These are phyloP conservation scores for Mycena epipterygia DNA, from an alignment of 768 basidiomycete genomes.

Conservation along the genomic window DNA sequence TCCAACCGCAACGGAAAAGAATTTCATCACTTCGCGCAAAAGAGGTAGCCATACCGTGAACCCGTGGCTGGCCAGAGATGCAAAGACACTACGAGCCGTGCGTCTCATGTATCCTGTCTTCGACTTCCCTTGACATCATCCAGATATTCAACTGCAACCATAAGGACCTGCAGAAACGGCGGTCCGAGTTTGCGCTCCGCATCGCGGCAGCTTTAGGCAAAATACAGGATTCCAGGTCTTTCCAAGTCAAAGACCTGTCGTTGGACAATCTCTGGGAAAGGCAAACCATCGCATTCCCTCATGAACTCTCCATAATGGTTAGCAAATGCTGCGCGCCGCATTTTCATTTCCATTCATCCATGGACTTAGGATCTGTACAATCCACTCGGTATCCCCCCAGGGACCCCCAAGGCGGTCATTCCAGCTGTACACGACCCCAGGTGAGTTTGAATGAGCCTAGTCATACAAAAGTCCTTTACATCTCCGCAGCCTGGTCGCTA, in stretches of 20 bases:
- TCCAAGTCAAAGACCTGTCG: slow-evolving; percentile 12
- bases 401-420: background rate
- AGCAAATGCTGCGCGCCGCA: background rate
- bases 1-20: background rate
- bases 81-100: background rate
- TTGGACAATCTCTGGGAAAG: background rate
- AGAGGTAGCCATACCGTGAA: background rate
- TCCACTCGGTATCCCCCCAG: slow-evolving; percentile 14
- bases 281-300: background rate
- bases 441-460: background rate
- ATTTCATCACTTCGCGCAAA: background rate
- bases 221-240: slow-evolving; percentile 18
- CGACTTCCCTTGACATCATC: background rate
- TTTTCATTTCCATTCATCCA: background rate
- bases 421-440: slow-evolving; percentile 19
- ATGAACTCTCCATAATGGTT: slow-evolving; percentile 16
- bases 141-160: slow-evolving; percentile 1
- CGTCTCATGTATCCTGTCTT: background rate
- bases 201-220: slow-evolving; percentile 3
- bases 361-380: background rate
- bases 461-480: background rate
- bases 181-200: background rate
- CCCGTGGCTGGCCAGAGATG: background rate
- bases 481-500: slow-evolving; percentile 14
- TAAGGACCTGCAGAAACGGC: background rate